These are phyloP conservation scores for Haematococcus lacustris DNA, from an alignment of 139 green algal species.

Conservation along the genomic window DNA sequence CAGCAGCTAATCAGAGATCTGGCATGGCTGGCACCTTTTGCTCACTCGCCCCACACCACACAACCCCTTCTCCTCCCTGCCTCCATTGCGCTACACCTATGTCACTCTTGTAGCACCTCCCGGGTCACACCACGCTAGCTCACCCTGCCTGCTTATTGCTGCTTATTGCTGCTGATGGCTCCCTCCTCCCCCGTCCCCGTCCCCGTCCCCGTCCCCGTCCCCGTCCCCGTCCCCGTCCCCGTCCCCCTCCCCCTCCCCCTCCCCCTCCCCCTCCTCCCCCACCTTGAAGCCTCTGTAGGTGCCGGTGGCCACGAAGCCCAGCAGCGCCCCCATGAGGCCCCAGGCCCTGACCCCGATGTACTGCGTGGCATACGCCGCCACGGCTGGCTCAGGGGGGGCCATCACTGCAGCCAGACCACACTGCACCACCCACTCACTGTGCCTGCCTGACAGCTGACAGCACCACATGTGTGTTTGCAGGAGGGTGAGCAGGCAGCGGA, in stretches of 20 bases:
- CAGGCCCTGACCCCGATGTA: constrained; percentile 40
- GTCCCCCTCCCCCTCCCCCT: too few species aligned
- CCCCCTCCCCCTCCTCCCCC: background rate
- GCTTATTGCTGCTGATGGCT: background rate
- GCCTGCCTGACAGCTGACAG: constrained; percentile 1
- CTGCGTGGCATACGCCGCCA: constrained; percentile 30
- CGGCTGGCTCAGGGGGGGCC: constrained; percentile 24
- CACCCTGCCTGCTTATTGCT: background rate
- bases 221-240: too few species aligned
- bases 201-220: constrained; percentile 28
- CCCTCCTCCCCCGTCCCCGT: too few species aligned
- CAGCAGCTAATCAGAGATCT: background rate
- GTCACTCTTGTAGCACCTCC: background rate
- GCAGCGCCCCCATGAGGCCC: constrained; percentile 31
- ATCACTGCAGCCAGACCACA: constrained; percentile 19
- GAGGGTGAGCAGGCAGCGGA: background rate
- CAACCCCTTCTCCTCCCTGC: background rate
- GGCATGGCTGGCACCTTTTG: background rate
- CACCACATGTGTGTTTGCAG: constrained; percentile 1
- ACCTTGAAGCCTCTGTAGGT: constrained; percentile 49
- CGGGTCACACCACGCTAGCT: background rate
- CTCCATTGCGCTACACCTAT: background rate
- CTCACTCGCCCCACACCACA: background rate
- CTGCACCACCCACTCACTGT: background rate
- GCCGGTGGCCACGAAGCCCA: constrained; percentile 47